Evolutionary conservation across 2,329 filamentous ascomycete species (phyloP).

Genomic region (Fusarium neocosmosporiellum): DNA sequence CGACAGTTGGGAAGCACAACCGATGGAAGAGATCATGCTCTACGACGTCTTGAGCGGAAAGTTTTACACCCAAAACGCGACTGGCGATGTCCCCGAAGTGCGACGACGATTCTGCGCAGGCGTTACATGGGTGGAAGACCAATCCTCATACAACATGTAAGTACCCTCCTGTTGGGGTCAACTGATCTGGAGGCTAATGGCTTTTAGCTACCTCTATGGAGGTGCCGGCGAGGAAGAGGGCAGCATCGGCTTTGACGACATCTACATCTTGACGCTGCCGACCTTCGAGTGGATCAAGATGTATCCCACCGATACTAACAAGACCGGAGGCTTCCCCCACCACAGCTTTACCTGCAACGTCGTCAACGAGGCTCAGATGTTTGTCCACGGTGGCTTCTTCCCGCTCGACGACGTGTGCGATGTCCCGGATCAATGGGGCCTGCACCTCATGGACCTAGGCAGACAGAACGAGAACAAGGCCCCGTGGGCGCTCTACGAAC

Average conservation of each 20-base stretch:
- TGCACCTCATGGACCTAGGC: conserved; percentile 68
- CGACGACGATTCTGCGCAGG: conserved; percentile 71
- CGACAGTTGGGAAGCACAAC: conserved; percentile 57
- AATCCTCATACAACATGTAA: conserved; percentile 73
- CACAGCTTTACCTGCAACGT: conserved; percentile 70
- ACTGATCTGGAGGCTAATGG: conserved; percentile 2
- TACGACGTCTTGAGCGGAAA: conserved; percentile 69
- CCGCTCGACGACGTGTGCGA: conserved; percentile 62
- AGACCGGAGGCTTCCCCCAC: conserved; percentile 57
- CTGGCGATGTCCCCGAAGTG: conserved; percentile 61
- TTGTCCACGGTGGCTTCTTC: conserved; percentile 71
- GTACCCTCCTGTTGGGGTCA: conserved; percentile 34
- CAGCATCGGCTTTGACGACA: conserved; percentile 66
- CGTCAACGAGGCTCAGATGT: conserved; percentile 65
- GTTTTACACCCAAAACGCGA: conserved; percentile 69
- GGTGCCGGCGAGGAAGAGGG: conserved; percentile 62
- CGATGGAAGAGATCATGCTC: conserved; percentile 64
- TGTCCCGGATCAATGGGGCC: conserved; percentile 61
- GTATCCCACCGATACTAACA: conserved; percentile 56
- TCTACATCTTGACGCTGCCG: conserved; percentile 70
- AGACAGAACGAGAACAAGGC: conserved; percentile 57
- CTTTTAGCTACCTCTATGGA: conserved; percentile 68
- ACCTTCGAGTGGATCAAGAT: conserved; percentile 71
- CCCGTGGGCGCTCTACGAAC: conserved; percentile 63
- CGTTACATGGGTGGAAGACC: conserved; percentile 67